These are phyloP conservation scores for Venturiaceae sp. DNA, from an alignment of 2,329 filamentous ascomycete species.

Conservation along the genomic window DNA sequence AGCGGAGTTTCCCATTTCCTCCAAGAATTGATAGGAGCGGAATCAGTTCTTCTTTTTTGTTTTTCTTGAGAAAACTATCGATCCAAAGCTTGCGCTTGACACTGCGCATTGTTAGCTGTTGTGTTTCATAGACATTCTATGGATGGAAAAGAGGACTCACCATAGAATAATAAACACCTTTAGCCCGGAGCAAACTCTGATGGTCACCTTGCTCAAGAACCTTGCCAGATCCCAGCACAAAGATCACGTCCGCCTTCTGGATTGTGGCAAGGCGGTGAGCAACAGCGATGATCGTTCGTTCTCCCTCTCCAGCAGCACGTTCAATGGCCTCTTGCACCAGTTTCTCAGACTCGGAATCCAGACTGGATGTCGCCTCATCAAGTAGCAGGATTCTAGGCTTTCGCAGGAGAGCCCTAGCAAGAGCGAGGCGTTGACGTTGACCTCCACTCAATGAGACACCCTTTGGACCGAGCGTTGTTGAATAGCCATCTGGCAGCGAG, in stretches of 20 bases:
- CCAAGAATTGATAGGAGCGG: not conserved
- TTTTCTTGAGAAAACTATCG: slow-evolving; percentile 8
- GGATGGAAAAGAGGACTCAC: slow-evolving; percentile 11
- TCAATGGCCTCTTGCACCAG: slow-evolving; percentile 25
- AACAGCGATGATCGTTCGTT: slow-evolving; percentile 22
- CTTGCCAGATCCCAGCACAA: slow-evolving; percentile 21
- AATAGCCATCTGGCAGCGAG: slow-evolving; percentile 24
- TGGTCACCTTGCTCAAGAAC: slow-evolving; percentile 25
- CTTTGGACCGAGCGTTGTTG: slow-evolving; percentile 23
- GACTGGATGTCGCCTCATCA: slow-evolving; percentile 23
- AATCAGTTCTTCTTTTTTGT: not conserved
- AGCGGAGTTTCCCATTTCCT: not conserved
- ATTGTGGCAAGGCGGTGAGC: slow-evolving; percentile 27
- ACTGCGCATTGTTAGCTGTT: slow-evolving; percentile 16
- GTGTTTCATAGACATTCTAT: not conserved
- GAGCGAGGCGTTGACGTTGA: slow-evolving; percentile 24
- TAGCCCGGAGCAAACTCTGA: slow-evolving; percentile 18
- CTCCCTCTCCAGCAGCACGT: slow-evolving; percentile 18
- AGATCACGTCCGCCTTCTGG: slow-evolving; percentile 27
- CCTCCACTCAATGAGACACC: slow-evolving; percentile 24
- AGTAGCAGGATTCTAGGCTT: slow-evolving; percentile 22
- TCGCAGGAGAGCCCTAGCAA: slow-evolving; percentile 23
- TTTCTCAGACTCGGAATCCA: slow-evolving; percentile 25
- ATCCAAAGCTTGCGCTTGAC: slow-evolving; percentile 28
- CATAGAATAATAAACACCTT: slow-evolving; percentile 25